phyloP scores from a whole-genome alignment of 2,329 filamentous ascomycete genomes.

The Neofusicoccum parvum region DNA sequence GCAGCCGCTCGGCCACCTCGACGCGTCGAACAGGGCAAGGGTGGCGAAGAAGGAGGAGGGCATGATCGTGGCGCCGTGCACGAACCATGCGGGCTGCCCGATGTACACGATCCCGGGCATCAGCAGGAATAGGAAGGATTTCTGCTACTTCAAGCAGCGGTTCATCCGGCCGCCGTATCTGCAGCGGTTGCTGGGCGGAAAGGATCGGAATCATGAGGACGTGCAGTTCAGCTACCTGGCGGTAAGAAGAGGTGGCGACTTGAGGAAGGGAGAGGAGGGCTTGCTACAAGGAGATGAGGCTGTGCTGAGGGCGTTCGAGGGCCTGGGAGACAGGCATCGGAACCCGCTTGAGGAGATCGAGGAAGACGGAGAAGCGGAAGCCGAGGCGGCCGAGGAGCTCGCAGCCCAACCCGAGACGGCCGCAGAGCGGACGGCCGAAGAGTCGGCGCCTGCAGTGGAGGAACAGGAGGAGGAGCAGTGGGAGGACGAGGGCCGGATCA shows the following conservation, averaged over 20 bases:
- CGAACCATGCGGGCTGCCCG: slow-evolving; percentile 83
- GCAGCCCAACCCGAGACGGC: background rate
- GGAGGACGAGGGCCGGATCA: slow-evolving; percentile 26
- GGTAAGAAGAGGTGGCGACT: slow-evolving; percentile 73
- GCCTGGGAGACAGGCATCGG: slow-evolving; percentile 54
- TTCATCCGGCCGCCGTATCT: slow-evolving; percentile 83
- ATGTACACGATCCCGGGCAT: slow-evolving; percentile 79
- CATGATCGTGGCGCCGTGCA: slow-evolving; percentile 71
- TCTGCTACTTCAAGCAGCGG: slow-evolving; percentile 87
- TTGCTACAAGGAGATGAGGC: slow-evolving; percentile 60
- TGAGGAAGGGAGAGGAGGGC: slow-evolving; percentile 44
- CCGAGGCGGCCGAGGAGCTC: background rate
- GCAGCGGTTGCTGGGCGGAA: slow-evolving; percentile 71
- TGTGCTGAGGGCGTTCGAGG: slow-evolving; percentile 65
- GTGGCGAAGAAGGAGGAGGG: slow-evolving; percentile 55
- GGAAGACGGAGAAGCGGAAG: slow-evolving; percentile 19
- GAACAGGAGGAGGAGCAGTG: background rate
- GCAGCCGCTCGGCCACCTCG: slow-evolving; percentile 32
- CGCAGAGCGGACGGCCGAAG: background rate
- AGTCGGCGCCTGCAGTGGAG: background rate
- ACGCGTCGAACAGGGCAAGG: slow-evolving; percentile 34
- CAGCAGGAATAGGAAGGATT: slow-evolving; percentile 77
- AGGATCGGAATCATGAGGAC: slow-evolving; percentile 81
- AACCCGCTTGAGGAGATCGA: slow-evolving; percentile 6
- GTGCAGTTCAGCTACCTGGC: slow-evolving; percentile 88